These are phyloP conservation scores for Aspergillus sp. DNA, from an alignment of 2,329 filamentous ascomycete genomes.

Conservation along the genomic window DNA sequence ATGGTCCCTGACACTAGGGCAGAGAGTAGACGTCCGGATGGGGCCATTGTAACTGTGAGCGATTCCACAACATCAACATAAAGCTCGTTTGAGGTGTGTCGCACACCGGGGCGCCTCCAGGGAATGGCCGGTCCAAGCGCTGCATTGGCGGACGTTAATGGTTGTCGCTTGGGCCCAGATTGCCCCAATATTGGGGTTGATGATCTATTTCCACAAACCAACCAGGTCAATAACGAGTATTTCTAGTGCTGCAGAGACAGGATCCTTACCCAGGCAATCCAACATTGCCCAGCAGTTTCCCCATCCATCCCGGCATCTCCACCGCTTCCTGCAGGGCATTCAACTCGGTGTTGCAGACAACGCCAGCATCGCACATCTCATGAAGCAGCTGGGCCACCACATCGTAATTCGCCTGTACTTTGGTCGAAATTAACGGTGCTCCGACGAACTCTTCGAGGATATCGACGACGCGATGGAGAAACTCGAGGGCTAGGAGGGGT, in stretches of 20 bases:
- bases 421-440: conserved; percentile 77
- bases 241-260: background rate
- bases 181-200: conserved; percentile 44
- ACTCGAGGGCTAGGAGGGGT: conserved; percentile 86
- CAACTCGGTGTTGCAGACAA: conserved; percentile 85
- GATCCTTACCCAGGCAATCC: conserved; percentile 68
- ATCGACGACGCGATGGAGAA: conserved; percentile 90
- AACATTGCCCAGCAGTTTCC: conserved; percentile 83
- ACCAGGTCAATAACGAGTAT: background rate
- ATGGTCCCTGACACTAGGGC: conserved; percentile 90
- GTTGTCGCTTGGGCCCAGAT: conserved; percentile 42
- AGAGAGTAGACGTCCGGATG: conserved; percentile 81
- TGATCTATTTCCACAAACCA: conserved; percentile 22
- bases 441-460: conserved; percentile 92
- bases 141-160: conserved; percentile 34
- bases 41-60: conserved; percentile 81
- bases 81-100: conserved; percentile 94
- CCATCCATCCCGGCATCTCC: conserved; percentile 86
- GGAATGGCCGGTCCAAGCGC: conserved; percentile 61
- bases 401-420: conserved; percentile 89
- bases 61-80: conserved; percentile 96
- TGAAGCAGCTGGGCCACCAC: conserved; percentile 87
- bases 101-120: conserved; percentile 88
- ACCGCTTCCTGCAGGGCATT: conserved; percentile 90
- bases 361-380: conserved; percentile 94